phyloP scores from a whole-genome alignment of 2,329 filamentous ascomycete genomes.

The Paraphaeosphaeria sporulosa region DNA sequence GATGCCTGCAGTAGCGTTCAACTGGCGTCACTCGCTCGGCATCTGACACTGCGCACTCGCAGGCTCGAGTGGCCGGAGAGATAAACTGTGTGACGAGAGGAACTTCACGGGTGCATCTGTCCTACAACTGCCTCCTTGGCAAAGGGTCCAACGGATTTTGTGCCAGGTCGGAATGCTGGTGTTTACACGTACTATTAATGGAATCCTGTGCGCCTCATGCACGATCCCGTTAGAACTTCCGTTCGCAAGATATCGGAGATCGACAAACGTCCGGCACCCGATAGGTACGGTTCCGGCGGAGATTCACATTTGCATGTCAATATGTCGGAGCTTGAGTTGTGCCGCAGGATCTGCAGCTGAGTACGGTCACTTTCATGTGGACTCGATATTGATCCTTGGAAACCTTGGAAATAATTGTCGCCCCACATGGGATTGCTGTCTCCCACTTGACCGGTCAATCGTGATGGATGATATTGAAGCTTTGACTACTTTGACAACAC shows the following conservation, averaged over 20 bases:
- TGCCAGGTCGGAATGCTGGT: not conserved
- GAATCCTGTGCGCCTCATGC: not conserved
- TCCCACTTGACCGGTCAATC: not conserved
- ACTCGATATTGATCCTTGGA: not conserved
- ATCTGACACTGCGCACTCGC: not conserved
- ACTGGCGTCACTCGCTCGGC: not conserved
- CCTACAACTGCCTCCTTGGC: no score
- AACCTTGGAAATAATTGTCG: not conserved
- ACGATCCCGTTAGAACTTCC: not conserved
- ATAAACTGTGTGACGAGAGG: not conserved
- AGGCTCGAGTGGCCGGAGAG: not conserved
- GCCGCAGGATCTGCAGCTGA: not conserved
- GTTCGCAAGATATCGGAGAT: not conserved
- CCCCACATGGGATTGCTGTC: not conserved
- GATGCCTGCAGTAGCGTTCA: slow-evolving; percentile 14
- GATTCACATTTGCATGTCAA: not conserved
- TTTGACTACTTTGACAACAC: not conserved
- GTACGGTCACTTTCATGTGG: not conserved
- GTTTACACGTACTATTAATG: not conserved
- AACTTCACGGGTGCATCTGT: not conserved
- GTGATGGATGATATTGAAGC: not conserved
- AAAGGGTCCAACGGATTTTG: no score
- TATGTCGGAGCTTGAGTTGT: not conserved
- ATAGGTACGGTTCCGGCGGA: not conserved
- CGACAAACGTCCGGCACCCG: not conserved